Conservation (phyloP, 345 rosid species). For the Conringia planisiliqua region DNA sequence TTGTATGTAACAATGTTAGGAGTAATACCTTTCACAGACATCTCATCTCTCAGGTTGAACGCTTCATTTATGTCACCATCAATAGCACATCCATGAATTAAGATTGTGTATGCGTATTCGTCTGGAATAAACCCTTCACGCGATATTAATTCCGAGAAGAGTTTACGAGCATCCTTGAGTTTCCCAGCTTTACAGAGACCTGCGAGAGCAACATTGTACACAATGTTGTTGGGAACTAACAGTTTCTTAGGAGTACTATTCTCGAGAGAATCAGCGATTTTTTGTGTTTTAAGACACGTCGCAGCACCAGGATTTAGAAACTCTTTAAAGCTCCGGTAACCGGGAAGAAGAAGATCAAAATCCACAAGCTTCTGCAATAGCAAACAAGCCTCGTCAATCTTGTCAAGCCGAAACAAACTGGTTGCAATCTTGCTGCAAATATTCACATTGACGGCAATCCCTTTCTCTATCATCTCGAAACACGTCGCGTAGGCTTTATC, state of each 20-base stretch:
- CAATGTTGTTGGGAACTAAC: conserved; percentile 50
- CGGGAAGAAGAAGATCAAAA: conserved; percentile 43
- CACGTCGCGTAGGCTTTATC: conserved; percentile 57
- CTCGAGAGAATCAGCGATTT: conserved; percentile 43
- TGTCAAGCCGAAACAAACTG: conserved; percentile 52
- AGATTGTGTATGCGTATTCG: conserved; percentile 54
- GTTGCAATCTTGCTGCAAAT: conserved; percentile 67
- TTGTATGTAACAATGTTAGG: conserved; percentile 67
- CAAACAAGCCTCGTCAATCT: conserved; percentile 64
- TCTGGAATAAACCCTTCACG: conserved; percentile 52
- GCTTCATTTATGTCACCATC: conserved; percentile 63
- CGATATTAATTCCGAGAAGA: conserved; percentile 45
- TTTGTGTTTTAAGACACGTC: conserved; percentile 38
- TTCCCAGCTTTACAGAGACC: conserved; percentile 71
- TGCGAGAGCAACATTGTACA: conserved; percentile 63
- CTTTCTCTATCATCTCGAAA: conserved; percentile 61
- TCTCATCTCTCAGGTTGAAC: conserved; percentile 63
- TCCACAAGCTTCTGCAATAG: conserved; percentile 55
- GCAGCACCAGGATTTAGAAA: conserved; percentile 22
- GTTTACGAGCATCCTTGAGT: conserved; percentile 50
- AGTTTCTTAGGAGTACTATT: conserved; percentile 34
- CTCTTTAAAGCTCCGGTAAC: conserved; percentile 29
- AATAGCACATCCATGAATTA: conserved; percentile 58
- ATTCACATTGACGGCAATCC: conserved; percentile 49
- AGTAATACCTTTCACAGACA: conserved; percentile 48